phyloP scores from a whole-genome alignment of 2,329 filamentous ascomycete genomes.

The Esteya vermicola region DNA sequence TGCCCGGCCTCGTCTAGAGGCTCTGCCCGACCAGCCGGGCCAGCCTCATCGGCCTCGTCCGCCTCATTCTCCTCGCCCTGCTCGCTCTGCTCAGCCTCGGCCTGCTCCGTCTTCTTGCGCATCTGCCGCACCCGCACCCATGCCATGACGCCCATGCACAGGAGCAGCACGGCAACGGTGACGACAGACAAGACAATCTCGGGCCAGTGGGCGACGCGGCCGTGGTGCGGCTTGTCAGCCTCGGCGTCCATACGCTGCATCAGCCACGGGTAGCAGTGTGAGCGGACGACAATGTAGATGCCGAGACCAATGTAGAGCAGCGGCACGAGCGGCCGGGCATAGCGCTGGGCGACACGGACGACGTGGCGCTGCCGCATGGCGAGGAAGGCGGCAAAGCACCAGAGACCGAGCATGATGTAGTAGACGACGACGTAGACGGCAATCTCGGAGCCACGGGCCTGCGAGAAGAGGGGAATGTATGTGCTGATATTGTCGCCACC shows the following conservation, averaged over 20 bases:
- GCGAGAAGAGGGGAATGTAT: conserved; percentile 20
- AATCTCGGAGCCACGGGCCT: conserved; percentile 17
- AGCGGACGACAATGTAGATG: conserved; percentile 18
- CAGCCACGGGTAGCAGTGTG: conserved; percentile 19
- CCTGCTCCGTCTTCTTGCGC: too few relatives aligned
- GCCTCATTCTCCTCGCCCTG: too few relatives aligned
- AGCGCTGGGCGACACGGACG: conserved; percentile 13
- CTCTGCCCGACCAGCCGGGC: too few relatives aligned
- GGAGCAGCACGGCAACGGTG: neutral
- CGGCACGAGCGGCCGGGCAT: conserved; percentile 14
- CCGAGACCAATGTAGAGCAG: conserved; percentile 19
- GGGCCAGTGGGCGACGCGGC: neutral
- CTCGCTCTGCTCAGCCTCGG: too few relatives aligned
- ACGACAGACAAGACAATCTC: neutral
- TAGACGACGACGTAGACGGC: conserved; percentile 19
- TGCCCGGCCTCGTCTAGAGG: too few relatives aligned
- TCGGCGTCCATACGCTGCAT: conserved; percentile 14
- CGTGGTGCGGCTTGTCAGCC: conserved; percentile 6
- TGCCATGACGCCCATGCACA: neutral
- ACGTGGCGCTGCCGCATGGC: conserved; percentile 19
- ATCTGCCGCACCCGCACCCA: neutral
- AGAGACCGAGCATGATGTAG: conserved; percentile 18
- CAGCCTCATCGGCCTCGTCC: too few relatives aligned
- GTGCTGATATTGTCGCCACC: conserved; percentile 21
- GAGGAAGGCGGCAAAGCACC: conserved; percentile 16